Conservation (phyloP, 2,329 filamentous ascomycete species). For the Laburnicola sp. region DNA sequence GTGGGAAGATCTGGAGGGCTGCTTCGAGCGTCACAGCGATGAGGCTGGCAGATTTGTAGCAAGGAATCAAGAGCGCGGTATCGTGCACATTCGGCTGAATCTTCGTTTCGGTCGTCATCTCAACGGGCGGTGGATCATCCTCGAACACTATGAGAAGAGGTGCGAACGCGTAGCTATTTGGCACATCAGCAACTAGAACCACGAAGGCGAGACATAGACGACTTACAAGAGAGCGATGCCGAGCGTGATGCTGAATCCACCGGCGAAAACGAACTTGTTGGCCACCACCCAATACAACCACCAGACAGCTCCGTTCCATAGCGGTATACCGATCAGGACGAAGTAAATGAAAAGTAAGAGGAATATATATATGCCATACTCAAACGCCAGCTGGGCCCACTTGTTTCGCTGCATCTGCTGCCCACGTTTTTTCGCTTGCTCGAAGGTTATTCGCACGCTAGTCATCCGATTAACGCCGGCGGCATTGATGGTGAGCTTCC, state of each 20-base stretch:
- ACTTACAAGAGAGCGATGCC: constrained; percentile 44
- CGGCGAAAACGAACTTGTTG: constrained; percentile 47
- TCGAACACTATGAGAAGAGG: constrained; percentile 42
- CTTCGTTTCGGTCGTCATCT: constrained; percentile 26
- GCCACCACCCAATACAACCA: constrained; percentile 50
- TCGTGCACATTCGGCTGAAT: constrained; percentile 35
- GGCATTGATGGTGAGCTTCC: constrained; percentile 19
- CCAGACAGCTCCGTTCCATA: constrained; percentile 53
- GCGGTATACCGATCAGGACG: constrained; percentile 50
- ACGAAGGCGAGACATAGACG: constrained; percentile 5
- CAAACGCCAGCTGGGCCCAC: constrained; percentile 45
- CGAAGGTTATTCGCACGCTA: constrained; percentile 25
- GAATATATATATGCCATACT: constrained; percentile 45
- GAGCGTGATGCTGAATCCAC: constrained; percentile 49
- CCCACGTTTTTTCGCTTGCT: constrained; percentile 30
- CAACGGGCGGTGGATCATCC: constrained; percentile 30
- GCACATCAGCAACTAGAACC: constrained; percentile 3
- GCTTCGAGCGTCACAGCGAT: constrained; percentile 50
- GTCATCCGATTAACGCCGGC: constrained; percentile 17
- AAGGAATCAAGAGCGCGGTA: constrained; percentile 53
- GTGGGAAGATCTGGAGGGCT: constrained; percentile 52
- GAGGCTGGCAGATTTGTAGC: constrained; percentile 52
- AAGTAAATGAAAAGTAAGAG: constrained; percentile 49
- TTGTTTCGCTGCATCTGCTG: constrained; percentile 33
- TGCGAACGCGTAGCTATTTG: constrained; percentile 26